phyloP scores from a whole-genome alignment of 1,284 basidiomycete genomes.

The Cystobasidium sp. region DNA sequence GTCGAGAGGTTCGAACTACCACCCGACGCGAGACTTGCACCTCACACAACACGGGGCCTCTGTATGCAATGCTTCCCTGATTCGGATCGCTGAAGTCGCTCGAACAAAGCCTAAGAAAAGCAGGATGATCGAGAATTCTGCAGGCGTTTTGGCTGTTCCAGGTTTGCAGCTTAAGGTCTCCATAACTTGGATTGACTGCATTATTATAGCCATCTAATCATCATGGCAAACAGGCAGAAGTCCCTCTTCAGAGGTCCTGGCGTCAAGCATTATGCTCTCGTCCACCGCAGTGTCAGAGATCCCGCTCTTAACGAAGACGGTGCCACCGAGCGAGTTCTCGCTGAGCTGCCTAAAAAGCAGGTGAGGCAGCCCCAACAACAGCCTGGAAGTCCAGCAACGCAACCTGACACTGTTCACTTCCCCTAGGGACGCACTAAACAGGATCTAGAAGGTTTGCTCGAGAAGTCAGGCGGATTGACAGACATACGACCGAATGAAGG shows the following conservation, averaged over 20 bases:
- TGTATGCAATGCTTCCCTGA: too few relatives aligned
- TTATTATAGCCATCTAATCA: background rate
- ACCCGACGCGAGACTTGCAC: background rate
- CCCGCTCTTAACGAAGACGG: slow-evolving; percentile 93
- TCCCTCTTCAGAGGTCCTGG: slow-evolving; percentile 89
- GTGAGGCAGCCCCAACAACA: slow-evolving; percentile 44
- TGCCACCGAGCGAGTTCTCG: slow-evolving; percentile 84
- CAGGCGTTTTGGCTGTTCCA: background rate
- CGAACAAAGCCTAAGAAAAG: too few relatives aligned
- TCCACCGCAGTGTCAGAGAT: slow-evolving; percentile 94
- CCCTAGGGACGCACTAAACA: slow-evolving; percentile 73
- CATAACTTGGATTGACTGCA: background rate
- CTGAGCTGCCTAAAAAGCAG: slow-evolving; percentile 69
- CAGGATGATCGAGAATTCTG: slow-evolving; percentile 13
- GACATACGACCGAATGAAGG: slow-evolving; percentile 61
- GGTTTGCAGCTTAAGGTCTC: background rate
- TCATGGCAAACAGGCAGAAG: slow-evolving; percentile 49
- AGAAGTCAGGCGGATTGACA: slow-evolving; percentile 62
- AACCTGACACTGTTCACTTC: background rate
- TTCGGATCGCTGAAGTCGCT: too few relatives aligned
- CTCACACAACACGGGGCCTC: too few relatives aligned
- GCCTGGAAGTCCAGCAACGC: background rate
- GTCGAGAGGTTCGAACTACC: background rate
- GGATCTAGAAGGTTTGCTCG: slow-evolving; percentile 69
- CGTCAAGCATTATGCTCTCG: slow-evolving; percentile 91